These are phyloP conservation scores for Tolypocladium pustulatum DNA, from an alignment of 2,329 filamentous ascomycete genomes.

Conservation along the genomic window DNA sequence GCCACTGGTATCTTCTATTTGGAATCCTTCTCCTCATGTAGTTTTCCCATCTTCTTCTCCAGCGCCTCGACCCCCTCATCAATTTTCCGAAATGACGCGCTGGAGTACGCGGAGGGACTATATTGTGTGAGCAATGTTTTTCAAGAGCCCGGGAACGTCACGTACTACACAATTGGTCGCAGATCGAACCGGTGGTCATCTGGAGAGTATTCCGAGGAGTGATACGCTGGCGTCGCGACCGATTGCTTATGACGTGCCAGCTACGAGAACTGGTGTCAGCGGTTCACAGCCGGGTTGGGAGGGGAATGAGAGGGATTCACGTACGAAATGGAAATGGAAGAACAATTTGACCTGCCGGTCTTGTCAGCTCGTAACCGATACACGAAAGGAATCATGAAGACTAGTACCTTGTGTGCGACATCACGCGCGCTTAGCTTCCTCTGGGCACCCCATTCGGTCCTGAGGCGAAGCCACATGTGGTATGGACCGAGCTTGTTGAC, in stretches of 20 bases:
- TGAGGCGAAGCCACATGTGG: background rate
- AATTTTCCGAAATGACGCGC: background rate
- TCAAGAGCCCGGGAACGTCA: too few relatives aligned
- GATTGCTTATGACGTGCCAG: background rate
- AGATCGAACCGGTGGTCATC: background rate
- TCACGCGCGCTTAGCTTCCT: background rate
- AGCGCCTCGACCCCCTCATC: background rate
- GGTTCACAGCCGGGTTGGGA: too few relatives aligned
- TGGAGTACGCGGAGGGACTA: background rate
- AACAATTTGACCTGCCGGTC: background rate
- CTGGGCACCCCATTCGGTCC: background rate
- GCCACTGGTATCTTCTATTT: background rate
- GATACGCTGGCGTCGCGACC: background rate
- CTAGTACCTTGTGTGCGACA: background rate
- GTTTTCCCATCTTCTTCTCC: background rate
- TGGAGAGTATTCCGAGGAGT: background rate
- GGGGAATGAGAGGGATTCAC: background rate
- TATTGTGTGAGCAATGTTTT: too few relatives aligned
- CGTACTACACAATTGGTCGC: background rate
- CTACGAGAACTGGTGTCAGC: too few relatives aligned
- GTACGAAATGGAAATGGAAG: background rate
- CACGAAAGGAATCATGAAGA: too few relatives aligned
- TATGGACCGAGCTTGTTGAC: background rate
- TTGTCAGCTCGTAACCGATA: background rate
- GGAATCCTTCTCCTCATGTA: background rate